phyloP scores from a whole-genome alignment of 306 rosid genomes.

The Quercus gilva region DNA sequence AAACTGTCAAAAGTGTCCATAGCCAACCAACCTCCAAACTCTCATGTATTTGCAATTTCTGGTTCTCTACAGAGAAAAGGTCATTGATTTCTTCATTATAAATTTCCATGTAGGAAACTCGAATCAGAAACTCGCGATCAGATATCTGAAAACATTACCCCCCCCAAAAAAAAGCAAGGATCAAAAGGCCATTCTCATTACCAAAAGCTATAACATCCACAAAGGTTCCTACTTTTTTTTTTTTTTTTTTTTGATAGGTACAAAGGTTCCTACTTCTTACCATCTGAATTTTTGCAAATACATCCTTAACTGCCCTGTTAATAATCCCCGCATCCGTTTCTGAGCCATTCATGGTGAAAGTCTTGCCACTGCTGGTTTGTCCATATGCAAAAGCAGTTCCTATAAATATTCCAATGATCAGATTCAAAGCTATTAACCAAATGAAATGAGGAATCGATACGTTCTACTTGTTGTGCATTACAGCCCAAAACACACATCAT shows the following conservation, averaged over 20 bases:
- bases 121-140: conserved; percentile 79
- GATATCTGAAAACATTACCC: conserved; percentile 41
- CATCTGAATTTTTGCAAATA: conserved; percentile 69
- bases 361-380: conserved; percentile 98
- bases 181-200: conserved; percentile 14
- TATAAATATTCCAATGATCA: conserved; percentile 28
- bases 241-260: no score
- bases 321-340: conserved; percentile 80
- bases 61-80: conserved; percentile 80
- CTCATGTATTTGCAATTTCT: conserved; percentile 93
- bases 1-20: conserved; percentile 2
- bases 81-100: conserved; percentile 95
- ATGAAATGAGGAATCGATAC: background rate
- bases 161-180: background rate
- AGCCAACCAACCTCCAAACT: conserved; percentile 73
- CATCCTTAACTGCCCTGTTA: conserved; percentile 71
- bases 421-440: conserved; percentile 11
- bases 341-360: conserved; percentile 95
- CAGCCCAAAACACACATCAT: no score
- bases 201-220: background rate
- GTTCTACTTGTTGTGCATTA: background rate
- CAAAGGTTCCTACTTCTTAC: conserved; percentile 44
- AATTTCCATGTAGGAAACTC: conserved; percentile 95
- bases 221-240: conserved; percentile 33
- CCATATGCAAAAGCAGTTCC: conserved; percentile 99